Conservation (phyloP, 164 flowering plant genomes). For the Litsea cubeba region DNA sequence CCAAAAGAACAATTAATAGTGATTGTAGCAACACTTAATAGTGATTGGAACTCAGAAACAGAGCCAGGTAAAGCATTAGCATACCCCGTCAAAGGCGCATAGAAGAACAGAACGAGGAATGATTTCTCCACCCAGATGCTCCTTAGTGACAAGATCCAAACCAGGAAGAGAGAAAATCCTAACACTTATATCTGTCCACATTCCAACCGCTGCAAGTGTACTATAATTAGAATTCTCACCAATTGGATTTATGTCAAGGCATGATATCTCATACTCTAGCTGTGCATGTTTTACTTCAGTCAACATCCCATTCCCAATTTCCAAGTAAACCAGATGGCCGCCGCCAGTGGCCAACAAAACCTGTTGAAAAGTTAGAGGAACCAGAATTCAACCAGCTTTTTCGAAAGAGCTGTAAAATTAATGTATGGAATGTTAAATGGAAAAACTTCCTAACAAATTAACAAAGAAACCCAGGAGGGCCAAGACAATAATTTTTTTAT, state of each 20-base stretch:
- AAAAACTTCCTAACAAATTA: no score
- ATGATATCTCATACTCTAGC: conserved; percentile 84
- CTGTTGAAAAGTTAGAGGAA: conserved; percentile 29
- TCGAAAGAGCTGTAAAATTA: no score
- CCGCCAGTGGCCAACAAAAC: conserved; percentile 95
- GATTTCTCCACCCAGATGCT: conserved; percentile 89
- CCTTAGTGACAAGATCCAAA: conserved; percentile 72
- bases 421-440: no score
- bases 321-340: conserved; percentile 78
- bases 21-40: background rate
- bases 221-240: conserved; percentile 73
- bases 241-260: conserved; percentile 94
- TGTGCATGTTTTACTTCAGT: conserved; percentile 62
- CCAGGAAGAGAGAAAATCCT: conserved; percentile 85
- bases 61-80: conserved; percentile 3
- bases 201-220: conserved; percentile 92
- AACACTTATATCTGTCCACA: conserved; percentile 98
- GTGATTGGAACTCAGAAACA: background rate
- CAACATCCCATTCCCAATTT: conserved; percentile 73
- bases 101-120: conserved; percentile 98
- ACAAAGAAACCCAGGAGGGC: no score
- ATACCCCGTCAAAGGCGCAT: conserved; percentile 98
- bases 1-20: background rate
- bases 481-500: no score
- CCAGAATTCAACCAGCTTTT: background rate